Percentiles rank a stretch among this genome's conserved stretches.
Evolutionary conservation across 768 basidiomycete genomes (phyloP).

Genomic region (Mycena chlorophos): DNA sequence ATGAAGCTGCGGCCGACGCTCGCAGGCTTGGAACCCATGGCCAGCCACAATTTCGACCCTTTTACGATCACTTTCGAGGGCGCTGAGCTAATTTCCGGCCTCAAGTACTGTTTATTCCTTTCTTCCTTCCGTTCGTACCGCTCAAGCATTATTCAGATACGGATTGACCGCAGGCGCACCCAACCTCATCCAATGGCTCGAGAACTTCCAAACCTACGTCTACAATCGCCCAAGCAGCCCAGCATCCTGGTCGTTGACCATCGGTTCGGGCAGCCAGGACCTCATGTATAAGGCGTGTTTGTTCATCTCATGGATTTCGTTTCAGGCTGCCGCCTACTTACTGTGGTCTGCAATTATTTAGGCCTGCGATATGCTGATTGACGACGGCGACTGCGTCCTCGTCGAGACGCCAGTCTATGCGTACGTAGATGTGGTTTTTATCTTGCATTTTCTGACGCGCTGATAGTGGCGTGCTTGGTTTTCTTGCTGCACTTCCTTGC

Average conservation of each 20-base stretch:
- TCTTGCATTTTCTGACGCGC: neutral
- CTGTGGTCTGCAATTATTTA: too few relatives aligned
- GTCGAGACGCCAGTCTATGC: conserved; percentile 45
- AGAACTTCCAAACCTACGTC: conserved; percentile 37
- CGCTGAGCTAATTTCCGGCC: conserved; percentile 36
- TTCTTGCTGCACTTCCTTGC: conserved; percentile 17
- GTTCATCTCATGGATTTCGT: neutral
- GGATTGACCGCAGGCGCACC: conserved; percentile 39
- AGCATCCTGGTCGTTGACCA: conserved; percentile 40
- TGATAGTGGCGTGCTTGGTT: conserved; percentile 14
- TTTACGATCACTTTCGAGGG: conserved; percentile 34
- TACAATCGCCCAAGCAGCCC: conserved; percentile 34
- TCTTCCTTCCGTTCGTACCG: neutral
- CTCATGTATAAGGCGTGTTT: conserved; percentile 41
- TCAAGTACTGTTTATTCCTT: conserved; percentile 34
- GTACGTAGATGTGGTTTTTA: conserved; percentile 4
- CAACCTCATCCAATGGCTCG: conserved; percentile 33
- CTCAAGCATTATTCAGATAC: conserved; percentile 28
- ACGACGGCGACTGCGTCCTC: conserved; percentile 47
- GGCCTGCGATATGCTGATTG: conserved; percentile 41
- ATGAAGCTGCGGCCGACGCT: conserved; percentile 40
- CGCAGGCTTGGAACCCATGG: conserved; percentile 16
- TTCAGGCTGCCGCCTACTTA: too few relatives aligned
- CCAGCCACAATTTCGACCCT: conserved; percentile 11
- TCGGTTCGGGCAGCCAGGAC: conserved; percentile 52